phyloP scores from a whole-genome alignment of 192 early-diverging fungal genomes.

The Coemansia sp. region DNA sequence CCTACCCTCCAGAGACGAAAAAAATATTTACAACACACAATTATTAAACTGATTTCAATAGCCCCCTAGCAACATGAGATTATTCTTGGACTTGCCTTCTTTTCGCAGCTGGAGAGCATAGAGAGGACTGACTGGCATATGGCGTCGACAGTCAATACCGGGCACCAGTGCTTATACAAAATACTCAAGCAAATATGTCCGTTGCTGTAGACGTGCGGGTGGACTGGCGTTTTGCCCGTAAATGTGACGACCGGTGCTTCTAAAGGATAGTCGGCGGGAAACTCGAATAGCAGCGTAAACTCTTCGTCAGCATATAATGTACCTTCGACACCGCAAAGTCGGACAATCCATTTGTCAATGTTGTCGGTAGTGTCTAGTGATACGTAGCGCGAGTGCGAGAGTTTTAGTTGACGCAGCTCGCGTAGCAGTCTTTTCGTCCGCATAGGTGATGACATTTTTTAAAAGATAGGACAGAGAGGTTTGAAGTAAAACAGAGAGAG shows the following conservation, averaged over 20 bases:
- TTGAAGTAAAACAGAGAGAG: neutral
- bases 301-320: slow-evolving; percentile 67
- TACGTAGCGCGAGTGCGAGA: slow-evolving; percentile 17
- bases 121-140: slow-evolving; percentile 90
- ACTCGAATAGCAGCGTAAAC: slow-evolving; percentile 68
- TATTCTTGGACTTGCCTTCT: slow-evolving; percentile 60
- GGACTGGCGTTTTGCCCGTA: slow-evolving; percentile 64
- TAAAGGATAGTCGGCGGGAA: slow-evolving; percentile 73
- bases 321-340: slow-evolving; percentile 64
- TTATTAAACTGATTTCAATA: neutral
- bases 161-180: slow-evolving; percentile 92
- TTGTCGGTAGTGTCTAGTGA: slow-evolving; percentile 38
- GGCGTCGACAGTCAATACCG: slow-evolving; percentile 86
- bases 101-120: slow-evolving; percentile 87
- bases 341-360: slow-evolving; percentile 66
- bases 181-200: slow-evolving; percentile 98
- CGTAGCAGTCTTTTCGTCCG: slow-evolving; percentile 46
- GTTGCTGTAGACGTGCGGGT: slow-evolving; percentile 87
- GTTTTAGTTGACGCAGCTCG: slow-evolving; percentile 46
- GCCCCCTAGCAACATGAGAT: neutral
- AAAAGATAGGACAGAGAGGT: neutral
- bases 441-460: slow-evolving; percentile 22
- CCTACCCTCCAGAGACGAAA: slow-evolving; percentile 16
- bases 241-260: slow-evolving; percentile 78
- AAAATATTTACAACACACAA: neutral